Conservation (phyloP, 2,329 filamentous ascomycete species). For the Neurospora sp. region DNA sequence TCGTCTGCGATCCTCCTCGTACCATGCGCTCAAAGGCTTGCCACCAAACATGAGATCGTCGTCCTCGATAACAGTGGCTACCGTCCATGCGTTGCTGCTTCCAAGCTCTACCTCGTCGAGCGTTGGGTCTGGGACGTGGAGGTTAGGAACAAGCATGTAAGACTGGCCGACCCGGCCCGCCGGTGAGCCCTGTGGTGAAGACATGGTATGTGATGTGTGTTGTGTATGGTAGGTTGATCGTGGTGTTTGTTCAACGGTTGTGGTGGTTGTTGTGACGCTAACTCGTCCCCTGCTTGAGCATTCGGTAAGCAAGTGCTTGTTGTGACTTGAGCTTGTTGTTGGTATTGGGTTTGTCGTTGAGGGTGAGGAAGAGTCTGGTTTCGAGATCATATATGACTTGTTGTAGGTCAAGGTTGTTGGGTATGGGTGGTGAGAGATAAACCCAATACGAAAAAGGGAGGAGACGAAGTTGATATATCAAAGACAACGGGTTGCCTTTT, state of each 20-base stretch:
- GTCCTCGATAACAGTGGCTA: conserved; percentile 48
- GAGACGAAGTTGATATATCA: background rate
- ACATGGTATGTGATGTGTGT: conserved; percentile 9
- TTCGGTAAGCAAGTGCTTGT: background rate
- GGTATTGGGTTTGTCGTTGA: background rate
- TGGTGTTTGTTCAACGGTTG: background rate
- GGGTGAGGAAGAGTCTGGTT: background rate
- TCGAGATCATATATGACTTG: background rate
- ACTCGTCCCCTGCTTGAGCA: background rate
- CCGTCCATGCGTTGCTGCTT: conserved; percentile 33
- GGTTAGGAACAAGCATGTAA: conserved; percentile 12
- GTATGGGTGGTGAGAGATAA: background rate
- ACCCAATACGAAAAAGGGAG: background rate
- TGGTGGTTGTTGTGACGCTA: background rate
- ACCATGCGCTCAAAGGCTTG: conserved; percentile 49
- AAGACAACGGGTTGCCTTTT: background rate
- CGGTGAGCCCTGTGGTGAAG: conserved; percentile 15
- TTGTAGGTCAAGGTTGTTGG: background rate
- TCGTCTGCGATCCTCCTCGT: conserved; percentile 45
- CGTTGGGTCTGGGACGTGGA: conserved; percentile 12
- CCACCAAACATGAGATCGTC: conserved; percentile 52
- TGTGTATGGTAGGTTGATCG: background rate
- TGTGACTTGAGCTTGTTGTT: background rate
- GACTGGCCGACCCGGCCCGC: conserved; percentile 10
- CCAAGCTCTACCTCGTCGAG: conserved; percentile 13